A percentile compares a stretch with the other conserved stretches of the same genome.
phyloP scores from a whole-genome alignment of 1,284 basidiomycete species.

The Naganishia sp. region DNA sequence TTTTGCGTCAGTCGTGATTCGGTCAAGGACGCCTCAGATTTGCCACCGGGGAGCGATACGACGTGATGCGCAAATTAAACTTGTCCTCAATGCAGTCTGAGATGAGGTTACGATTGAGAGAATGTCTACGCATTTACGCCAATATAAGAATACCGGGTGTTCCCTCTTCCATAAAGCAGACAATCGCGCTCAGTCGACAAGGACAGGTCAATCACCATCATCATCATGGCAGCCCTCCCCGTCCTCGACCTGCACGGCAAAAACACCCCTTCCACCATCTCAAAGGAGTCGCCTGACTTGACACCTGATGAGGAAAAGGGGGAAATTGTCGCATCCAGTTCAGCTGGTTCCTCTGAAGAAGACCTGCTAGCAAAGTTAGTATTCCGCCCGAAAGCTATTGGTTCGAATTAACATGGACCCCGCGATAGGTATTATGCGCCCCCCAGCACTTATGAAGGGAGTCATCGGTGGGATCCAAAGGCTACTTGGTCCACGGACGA shows the following conservation, averaged over 20 bases:
- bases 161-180: too few relatives aligned
- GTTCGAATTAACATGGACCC: background rate
- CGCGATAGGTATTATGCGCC: slow-evolving; percentile 41
- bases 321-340: background rate
- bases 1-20: too few relatives aligned
- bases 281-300: background rate
- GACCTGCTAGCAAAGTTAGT: slow-evolving; percentile 26
- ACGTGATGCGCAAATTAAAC: too few relatives aligned
- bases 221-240: slow-evolving; percentile 12
- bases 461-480: slow-evolving; percentile 49
- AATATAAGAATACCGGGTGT: too few relatives aligned
- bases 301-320: slow-evolving; percentile 24
- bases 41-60: too few relatives aligned
- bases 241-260: slow-evolving; percentile 13
- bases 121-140: too few relatives aligned
- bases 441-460: slow-evolving; percentile 45
- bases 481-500: slow-evolving; percentile 52
- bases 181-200: too few relatives aligned
- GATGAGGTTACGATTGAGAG: too few relatives aligned
- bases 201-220: background rate
- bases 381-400: too few relatives aligned
- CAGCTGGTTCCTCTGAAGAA: slow-evolving; percentile 8
- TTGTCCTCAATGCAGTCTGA: too few relatives aligned
- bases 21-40: too few relatives aligned
- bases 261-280: slow-evolving; percentile 4